Evolutionary conservation across 345 rosid species (phyloP), one percentile per base, ranked within the genome.

Genomic region (Iberis pinnata): DNA sequence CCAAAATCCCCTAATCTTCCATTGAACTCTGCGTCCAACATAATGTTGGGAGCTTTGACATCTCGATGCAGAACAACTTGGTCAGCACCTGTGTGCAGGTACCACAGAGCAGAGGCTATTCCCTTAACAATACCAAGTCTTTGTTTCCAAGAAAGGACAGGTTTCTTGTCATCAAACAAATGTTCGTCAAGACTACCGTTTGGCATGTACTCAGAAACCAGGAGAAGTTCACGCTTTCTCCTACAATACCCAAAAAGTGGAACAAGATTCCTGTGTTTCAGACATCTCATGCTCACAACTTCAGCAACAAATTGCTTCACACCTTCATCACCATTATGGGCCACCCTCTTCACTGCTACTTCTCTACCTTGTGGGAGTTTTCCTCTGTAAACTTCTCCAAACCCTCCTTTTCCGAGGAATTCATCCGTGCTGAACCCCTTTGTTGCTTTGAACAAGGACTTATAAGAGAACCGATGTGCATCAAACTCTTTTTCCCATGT

Each of bases 1-100:
- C 98, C 98, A 17, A 92, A 92, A 72, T 85, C 98, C 5, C 98
- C 95, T 17, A 92, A 72, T 59, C 73, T 81, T 24, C 95, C 98
- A 29, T 81, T 83, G 22, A 80, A 53, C n/a, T 84, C 93, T 0
- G 65, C 46, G 59, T 92, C 83, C 26, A 76, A 46, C 46, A 76
- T 69, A 12, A 76, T 54, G 39, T 79, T 79, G 42, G 73, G 63
- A 25, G 84, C 77, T 67, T 79, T 79, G 26, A 79, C 35, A 36
- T 79, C 84, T 61, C 84, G 67, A 8, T 79, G 84, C 9, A 76
- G 57, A 38, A 79, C 79, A 38, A 76, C 77, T 41, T 74, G 70
- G 24, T 76, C 81, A 67, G 78, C 75, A 19, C 69, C 78, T 59
- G 78, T 79, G 26, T 79, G 81, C 3, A 79, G 58, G 60, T 76